Conservation (phyloP, 805 yeast genomes). For the Metschnikowia orientalis region DNA sequence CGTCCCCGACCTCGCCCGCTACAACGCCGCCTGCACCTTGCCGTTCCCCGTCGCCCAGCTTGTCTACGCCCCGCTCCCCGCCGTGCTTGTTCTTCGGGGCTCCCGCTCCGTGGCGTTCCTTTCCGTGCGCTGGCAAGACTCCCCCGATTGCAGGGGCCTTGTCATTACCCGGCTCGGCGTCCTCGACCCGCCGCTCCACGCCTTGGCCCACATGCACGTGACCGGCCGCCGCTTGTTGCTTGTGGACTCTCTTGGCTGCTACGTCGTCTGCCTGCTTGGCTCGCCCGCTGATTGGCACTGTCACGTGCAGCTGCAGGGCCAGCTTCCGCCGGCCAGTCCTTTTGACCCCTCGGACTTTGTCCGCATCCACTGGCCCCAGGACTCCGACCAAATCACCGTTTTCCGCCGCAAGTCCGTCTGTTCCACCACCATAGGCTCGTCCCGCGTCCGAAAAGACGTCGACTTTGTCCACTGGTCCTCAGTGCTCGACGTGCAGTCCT, state of each 20-base stretch:
- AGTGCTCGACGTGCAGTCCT: conserved; percentile 10
- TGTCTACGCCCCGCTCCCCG: conserved; percentile 2
- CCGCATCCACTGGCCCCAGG: conserved; percentile 12
- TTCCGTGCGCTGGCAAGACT: conserved; percentile 10
- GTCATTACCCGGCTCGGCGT: conserved; percentile 4
- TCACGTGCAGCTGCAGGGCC: neutral
- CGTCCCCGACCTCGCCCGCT: conserved; percentile 4
- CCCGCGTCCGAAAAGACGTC: conserved; percentile 7
- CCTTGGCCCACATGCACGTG: conserved; percentile 6
- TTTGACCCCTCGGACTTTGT: conserved; percentile 12
- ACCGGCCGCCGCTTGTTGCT: conserved; percentile 5
- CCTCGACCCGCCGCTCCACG: conserved; percentile 1
- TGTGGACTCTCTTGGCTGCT: conserved; percentile 5
- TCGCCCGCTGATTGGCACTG: conserved; percentile 6
- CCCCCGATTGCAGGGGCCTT: conserved; percentile 9
- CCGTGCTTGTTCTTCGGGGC: conserved; percentile 13
- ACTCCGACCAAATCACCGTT: conserved; percentile 3
- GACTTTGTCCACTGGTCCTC: conserved; percentile 16
- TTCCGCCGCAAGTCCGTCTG: conserved; percentile 11
- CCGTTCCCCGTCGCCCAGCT: conserved; percentile 13
- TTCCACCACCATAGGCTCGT: neutral
- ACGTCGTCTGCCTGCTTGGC: conserved; percentile 4
- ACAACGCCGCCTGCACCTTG: conserved; percentile 4
- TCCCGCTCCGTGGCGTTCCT: conserved; percentile 7
- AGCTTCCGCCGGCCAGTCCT: conserved; percentile 7